Conservation (phyloP, 129 eudicot species). For the Kitagawia praeruptora region DNA sequence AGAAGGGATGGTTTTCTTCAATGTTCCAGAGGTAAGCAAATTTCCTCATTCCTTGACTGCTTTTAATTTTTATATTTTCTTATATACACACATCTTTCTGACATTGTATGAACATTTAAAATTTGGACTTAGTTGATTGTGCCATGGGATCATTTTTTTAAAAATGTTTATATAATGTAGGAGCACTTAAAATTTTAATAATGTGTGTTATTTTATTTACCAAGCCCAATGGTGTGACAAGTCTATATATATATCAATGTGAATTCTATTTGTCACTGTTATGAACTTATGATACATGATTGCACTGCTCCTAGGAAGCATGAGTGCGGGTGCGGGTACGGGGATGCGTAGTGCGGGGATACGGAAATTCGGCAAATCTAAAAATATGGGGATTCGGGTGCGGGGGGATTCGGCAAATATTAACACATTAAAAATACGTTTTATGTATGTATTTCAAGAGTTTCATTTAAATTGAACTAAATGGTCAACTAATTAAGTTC, state of each 20-base stretch:
- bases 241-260: background rate
- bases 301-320: background rate
- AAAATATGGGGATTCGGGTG: no score
- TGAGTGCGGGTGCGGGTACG: no score
- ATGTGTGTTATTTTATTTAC: background rate
- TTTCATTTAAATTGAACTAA: no score
- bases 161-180: background rate
- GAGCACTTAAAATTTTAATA: background rate
- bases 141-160: background rate
- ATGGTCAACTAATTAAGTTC: no score
- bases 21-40: constrained; percentile 79
- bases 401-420: no score
- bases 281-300: background rate
- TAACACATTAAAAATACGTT: no score
- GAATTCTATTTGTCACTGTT: background rate
- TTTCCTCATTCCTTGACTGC: background rate
- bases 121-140: background rate
- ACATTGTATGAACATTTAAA: background rate
- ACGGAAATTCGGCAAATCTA: no score
- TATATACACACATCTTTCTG: background rate
- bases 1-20: constrained; percentile 93
- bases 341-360: no score
- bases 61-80: background rate
- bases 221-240: background rate
- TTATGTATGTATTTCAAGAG: no score